phyloP scores from a whole-genome alignment of 2,329 filamentous ascomycete genomes.

The Xylariaceae sp. region DNA sequence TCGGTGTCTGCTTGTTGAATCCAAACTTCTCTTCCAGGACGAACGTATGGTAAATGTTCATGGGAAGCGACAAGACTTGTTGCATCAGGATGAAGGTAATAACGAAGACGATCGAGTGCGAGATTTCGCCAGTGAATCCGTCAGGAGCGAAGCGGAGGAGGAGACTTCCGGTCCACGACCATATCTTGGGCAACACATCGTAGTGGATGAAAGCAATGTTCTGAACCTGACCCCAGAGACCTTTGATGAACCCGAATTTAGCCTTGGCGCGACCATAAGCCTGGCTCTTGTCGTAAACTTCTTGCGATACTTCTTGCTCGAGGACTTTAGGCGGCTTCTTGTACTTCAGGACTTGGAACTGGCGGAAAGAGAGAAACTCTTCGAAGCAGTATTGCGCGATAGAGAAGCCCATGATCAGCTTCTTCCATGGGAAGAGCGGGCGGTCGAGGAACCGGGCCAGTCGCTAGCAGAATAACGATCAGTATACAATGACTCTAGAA shows the following conservation, averaged over 20 bases:
- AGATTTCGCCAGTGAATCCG: constrained; percentile 85
- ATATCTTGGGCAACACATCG: constrained; percentile 86
- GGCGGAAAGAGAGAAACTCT: constrained; percentile 80
- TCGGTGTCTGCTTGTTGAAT: constrained; percentile 96
- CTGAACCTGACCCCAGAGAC: constrained; percentile 81
- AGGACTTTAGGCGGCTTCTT: constrained; percentile 81
- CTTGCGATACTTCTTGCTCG: constrained; percentile 79
- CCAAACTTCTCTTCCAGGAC: constrained; percentile 95
- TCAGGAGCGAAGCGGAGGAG: constrained; percentile 70
- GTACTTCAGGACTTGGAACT: constrained; percentile 81
- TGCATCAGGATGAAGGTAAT: constrained; percentile 81
- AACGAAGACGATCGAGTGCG: constrained; percentile 89
- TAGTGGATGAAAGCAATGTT: constrained; percentile 86
- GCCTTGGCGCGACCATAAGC: constrained; percentile 95
- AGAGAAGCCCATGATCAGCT: constrained; percentile 90
- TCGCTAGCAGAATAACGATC: constrained; percentile 42
- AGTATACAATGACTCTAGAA: constrained; percentile 1
- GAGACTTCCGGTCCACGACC: constrained; percentile 73
- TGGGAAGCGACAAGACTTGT: constrained; percentile 73
- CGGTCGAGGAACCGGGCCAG: constrained; percentile 85
- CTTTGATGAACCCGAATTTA: constrained; percentile 76
- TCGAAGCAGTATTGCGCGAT: constrained; percentile 88
- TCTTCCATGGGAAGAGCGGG: constrained; percentile 95
- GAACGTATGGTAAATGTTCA: constrained; percentile 88
- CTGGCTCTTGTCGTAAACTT: constrained; percentile 93